phyloP scores from a whole-genome alignment of 1,139 yeast species.

The Hemisphaericaspora xylanilytica region DNA sequence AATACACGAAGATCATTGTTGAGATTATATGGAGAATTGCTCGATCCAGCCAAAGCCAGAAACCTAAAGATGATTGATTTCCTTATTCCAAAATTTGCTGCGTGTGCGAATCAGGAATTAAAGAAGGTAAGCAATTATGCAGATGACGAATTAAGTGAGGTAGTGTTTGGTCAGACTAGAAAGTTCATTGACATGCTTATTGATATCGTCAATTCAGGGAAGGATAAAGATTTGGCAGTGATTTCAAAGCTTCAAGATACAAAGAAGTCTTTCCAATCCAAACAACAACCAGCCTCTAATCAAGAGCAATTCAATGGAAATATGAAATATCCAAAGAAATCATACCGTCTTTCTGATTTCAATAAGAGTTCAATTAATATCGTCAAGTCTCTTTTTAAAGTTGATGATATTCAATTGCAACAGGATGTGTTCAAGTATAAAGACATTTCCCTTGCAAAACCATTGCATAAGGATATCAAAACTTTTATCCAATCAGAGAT shows the following conservation, averaged over 20 bases:
- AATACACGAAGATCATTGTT: slow-evolving; percentile 46
- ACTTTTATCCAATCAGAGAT: slow-evolving; percentile 14
- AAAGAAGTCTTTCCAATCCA: slow-evolving; percentile 4
- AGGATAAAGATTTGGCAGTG: slow-evolving; percentile 38
- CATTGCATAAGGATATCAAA: slow-evolving; percentile 46
- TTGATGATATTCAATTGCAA: slow-evolving; percentile 44
- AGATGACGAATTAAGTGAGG: slow-evolving; percentile 39
- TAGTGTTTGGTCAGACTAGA: slow-evolving; percentile 55
- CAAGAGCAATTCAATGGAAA: slow-evolving; percentile 12
- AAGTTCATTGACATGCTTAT: slow-evolving; percentile 57
- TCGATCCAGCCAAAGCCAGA: slow-evolving; percentile 47
- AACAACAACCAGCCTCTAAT: slow-evolving; percentile 28
- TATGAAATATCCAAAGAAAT: slow-evolving; percentile 38
- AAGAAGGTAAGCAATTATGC: slow-evolving; percentile 47
- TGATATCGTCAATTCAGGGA: slow-evolving; percentile 43
- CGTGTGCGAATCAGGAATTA: slow-evolving; percentile 63
- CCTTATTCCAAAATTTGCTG: slow-evolving; percentile 62
- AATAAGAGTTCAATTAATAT: slow-evolving; percentile 38
- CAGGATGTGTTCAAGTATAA: slow-evolving; percentile 46
- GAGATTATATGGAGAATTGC: slow-evolving; percentile 59
- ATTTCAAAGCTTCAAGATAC: slow-evolving; percentile 33
- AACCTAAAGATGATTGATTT: slow-evolving; percentile 52
- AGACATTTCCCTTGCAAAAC: slow-evolving; percentile 41
- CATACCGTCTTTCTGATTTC: slow-evolving; percentile 50
- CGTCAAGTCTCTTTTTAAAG: slow-evolving; percentile 39